Evolutionary conservation across 2,329 filamentous ascomycete genomes (phyloP).

Genomic region (Rugonectria rugulosa): DNA sequence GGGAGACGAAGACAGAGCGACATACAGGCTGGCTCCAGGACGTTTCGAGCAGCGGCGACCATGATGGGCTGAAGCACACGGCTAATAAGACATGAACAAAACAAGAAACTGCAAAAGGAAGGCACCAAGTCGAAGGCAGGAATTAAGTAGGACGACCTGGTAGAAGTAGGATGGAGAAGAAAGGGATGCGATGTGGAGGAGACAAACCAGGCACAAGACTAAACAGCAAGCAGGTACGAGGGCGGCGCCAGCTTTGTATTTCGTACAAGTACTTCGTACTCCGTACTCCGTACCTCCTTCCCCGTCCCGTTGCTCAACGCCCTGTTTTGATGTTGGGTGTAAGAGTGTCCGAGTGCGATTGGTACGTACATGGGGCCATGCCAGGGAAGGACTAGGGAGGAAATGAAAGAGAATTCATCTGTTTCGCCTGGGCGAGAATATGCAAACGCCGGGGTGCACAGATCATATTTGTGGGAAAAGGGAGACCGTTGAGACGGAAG

Average conservation of each 20-base stretch:
- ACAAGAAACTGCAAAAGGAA: neutral
- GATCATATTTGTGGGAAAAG: neutral
- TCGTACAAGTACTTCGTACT: too few relatives aligned
- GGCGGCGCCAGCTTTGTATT: neutral
- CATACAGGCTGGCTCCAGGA: constrained; percentile 24
- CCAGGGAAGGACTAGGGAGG: neutral
- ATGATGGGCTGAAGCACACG: constrained; percentile 6
- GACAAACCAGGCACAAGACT: neutral
- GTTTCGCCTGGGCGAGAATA: neutral
- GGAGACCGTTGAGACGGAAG: neutral
- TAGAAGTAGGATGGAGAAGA: neutral
- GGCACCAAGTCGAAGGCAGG: neutral
- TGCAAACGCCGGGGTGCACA: neutral
- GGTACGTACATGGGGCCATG: neutral
- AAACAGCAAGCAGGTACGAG: neutral
- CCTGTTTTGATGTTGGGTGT: too few relatives aligned
- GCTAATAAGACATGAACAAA: neutral
- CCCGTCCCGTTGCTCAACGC: too few relatives aligned
- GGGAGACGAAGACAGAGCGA: neutral
- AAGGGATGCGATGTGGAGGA: neutral
- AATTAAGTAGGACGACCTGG: neutral
- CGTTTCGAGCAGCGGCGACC: constrained; percentile 9
- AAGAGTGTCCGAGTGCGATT: neutral
- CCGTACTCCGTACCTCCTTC: too few relatives aligned
- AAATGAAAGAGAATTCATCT: neutral